Base-by-base conservation (phyloP, 495 filamentous ascomycete genomes). In the Daldinia concentrica region DNA sequence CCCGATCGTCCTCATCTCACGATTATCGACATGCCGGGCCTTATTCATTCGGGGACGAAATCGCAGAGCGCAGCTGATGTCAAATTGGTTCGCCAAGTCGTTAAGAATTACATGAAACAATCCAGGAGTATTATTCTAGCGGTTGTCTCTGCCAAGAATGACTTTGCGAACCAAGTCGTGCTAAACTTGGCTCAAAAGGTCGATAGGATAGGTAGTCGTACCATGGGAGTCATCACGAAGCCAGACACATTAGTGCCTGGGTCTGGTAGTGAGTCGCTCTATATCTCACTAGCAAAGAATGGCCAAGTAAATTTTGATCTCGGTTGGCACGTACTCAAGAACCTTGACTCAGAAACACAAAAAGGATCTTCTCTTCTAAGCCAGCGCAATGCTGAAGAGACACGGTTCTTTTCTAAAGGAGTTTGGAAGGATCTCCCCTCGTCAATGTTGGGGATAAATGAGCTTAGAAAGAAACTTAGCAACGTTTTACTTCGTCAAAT, bases 271-370 rank as follows among this genome's bases (percentile, higher is more conserved):
- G 77, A 78, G 52, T 30, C 41, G 2, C 48, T 17, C 26, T 79
- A 69, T 32, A 57, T 78, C 26, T 59, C 63, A 12, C 66, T 81
- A 0, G 77, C 76, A 0, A 66, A 74, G 34, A 91, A 91, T 58
- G 72, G 85, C 22, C 81, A 90, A 54, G 78, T 87, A n/a, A 69
- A 67, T 12, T 83, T 92, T 59, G 74, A 82, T 32, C 81, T 90
- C 1, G 89, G 89, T 6, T 91, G 88, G 89, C 88, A 91, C 70
- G 85, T 88, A 0, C 74, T 93, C 15, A 84, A 82, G 19, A 91
- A 91, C 68, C 80, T 86, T 2, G 79, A 79, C 29, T 86, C 82
- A 64, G 76, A 82, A n/a, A 78, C 80, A 0, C 74, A 81, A 9
- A 67, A 74, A 29, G 74, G 78, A 7, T 68, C 71, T 19, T 80